phyloP scores from a whole-genome alignment of 352 stramenopile genomes.

The Pythium dissotocum region DNA sequence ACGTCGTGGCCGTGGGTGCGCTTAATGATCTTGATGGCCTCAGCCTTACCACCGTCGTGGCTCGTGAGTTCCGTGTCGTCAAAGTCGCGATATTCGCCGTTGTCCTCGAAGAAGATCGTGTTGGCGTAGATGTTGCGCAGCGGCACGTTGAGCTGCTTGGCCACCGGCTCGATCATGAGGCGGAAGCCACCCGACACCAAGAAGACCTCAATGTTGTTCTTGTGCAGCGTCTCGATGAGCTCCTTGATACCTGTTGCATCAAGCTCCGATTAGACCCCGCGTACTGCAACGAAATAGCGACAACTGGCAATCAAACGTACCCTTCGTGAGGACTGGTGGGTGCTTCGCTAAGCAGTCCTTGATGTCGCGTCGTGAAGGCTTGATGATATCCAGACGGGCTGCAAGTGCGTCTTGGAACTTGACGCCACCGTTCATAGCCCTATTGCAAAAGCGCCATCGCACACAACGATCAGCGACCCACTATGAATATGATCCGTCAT shows the following conservation, averaged over 20 bases:
- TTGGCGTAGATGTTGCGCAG: slow-evolving; percentile 97
- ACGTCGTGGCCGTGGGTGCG: slow-evolving; percentile 90
- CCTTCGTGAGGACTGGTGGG: slow-evolving; percentile 89
- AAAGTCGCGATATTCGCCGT: slow-evolving; percentile 92
- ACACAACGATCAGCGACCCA: no score
- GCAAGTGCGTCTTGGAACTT: slow-evolving; percentile 98
- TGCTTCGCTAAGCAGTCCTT: slow-evolving; percentile 88
- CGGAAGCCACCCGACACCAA: slow-evolving; percentile 98
- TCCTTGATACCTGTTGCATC: slow-evolving; percentile 64
- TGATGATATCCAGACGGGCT: slow-evolving; percentile 95
- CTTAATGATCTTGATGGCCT: slow-evolving; percentile 91
- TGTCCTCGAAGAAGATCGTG: slow-evolving; percentile 93
- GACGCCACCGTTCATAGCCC: slow-evolving; percentile 97
- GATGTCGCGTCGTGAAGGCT: slow-evolving; percentile 91
- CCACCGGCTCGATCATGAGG: slow-evolving; percentile 98
- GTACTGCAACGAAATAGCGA: not conserved
- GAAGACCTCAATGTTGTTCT: slow-evolving; percentile 93
- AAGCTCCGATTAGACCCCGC: not conserved
- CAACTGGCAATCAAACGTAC: slow-evolving; percentile 17
- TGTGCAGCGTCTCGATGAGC: slow-evolving; percentile 90
- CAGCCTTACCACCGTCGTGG: slow-evolving; percentile 75
- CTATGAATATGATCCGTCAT: not conserved
- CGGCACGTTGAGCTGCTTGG: slow-evolving; percentile 80
- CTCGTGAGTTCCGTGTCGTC: slow-evolving; percentile 95
- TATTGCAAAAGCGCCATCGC: slow-evolving; percentile 30